These are phyloP conservation scores for Melastoma malabathricum DNA, from an alignment of 345 rosid genomes.

Conservation along the genomic window DNA sequence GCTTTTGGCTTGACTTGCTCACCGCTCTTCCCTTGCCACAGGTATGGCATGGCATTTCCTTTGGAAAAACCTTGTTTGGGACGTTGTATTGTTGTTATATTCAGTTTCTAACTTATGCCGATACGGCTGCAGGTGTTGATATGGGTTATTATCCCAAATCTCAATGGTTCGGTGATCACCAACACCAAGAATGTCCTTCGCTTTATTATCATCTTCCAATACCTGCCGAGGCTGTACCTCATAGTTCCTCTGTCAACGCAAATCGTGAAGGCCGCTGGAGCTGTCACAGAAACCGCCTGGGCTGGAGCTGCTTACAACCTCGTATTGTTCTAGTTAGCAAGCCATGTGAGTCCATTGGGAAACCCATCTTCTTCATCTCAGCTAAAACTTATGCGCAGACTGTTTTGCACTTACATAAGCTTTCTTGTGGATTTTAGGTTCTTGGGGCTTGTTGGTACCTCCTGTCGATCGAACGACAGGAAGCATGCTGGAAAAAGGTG, in stretches of 20 bases:
- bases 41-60: slow-evolving; percentile 8
- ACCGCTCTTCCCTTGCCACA: slow-evolving; percentile 39
- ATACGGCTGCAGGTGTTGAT: slow-evolving; percentile 16
- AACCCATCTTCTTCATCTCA: neutral
- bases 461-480: slow-evolving; percentile 22
- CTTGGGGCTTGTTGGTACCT: slow-evolving; percentile 35
- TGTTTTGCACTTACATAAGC: neutral
- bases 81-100: neutral
- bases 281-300: slow-evolving; percentile 29
- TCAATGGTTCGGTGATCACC: slow-evolving; percentile 8
- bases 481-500: slow-evolving; percentile 23
- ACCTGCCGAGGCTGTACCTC: slow-evolving; percentile 27
- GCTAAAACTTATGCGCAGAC: too few species aligned
- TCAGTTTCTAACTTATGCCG: neutral
- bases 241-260: slow-evolving; percentile 25
- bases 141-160: slow-evolving; percentile 27
- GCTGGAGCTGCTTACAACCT: slow-evolving; percentile 36
- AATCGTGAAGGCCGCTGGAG: slow-evolving; percentile 26
- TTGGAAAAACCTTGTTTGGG: neutral
- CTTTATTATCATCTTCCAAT: slow-evolving; percentile 26
- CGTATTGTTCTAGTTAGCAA: slow-evolving; percentile 26
- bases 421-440: slow-evolving; percentile 12
- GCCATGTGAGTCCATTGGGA: slow-evolving; percentile 22
- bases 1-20: slow-evolving; percentile 24
- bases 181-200: slow-evolving; percentile 25